Base-by-base conservation (phyloP, 148 eudicot genomes). In the Nyssa sinensis region DNA sequence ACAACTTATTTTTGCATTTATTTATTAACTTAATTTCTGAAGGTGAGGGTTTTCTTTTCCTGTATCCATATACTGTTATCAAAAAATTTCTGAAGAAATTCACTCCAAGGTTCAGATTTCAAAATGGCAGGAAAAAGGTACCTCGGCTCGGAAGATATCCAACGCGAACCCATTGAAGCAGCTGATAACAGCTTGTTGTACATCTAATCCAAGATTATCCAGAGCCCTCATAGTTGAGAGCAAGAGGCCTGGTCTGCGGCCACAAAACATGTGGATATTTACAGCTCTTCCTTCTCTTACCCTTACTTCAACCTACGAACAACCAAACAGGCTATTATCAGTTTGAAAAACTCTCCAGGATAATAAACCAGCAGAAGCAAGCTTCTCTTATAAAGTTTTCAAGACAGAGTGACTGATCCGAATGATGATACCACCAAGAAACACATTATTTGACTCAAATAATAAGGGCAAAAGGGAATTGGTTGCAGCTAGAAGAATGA, bases 61-160 rank as follows among this genome's bases (percentile, higher is more conserved):
- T n/a, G n/a, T n/a, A n/a, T n/a, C n/a, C n/a, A n/a, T n/a, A n/a
- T n/a, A n/a, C n/a, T n/a, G n/a, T n/a, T n/a, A n/a, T n/a, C n/a
- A n/a, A n/a, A n/a, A n/a, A n/a, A n/a, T n/a, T n/a, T n/a, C n/a
- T n/a, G n/a, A n/a, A n/a, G n/a, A n/a, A n/a, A 6, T n/a, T n/a
- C n/a, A n/a, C 44, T 39, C 44, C 44, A 39, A 39, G 44, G 44
- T 39, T 39, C 57, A 49, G 14, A 49, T 49, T 16, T 49, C 41
- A 53, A 23, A 6, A 21, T 21, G 34, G 39, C 0, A 19, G 9
- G 49, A 66, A 23, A 49, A 66, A 65, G 23, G 68, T 66, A 94
- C 98, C 98, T 94, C 97, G 80, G 98, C 98, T 16, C 91, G 84
- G 66, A 92, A 94, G 72, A 94, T 83, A 78, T 94, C 98, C 85